These are phyloP conservation scores for Acacia pycnantha DNA, from an alignment of 331 rosid genomes.

Conservation along the genomic window DNA sequence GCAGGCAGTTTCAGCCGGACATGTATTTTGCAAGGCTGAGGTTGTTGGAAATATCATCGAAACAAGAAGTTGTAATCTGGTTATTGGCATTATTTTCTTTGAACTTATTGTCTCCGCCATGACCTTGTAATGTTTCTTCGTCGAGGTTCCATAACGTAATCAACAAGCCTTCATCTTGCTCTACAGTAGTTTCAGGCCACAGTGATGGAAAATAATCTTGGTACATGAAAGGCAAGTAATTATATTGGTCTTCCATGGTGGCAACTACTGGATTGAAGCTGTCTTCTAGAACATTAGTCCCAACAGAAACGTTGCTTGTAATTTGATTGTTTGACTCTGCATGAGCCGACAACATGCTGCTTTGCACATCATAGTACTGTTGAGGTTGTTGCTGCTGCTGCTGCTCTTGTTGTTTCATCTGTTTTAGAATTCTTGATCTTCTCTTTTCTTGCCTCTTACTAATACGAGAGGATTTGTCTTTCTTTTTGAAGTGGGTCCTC, in stretches of 20 bases:
- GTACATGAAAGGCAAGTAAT: background rate
- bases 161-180: constrained; percentile 27
- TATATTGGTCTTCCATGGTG: constrained; percentile 14
- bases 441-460: constrained; percentile 35
- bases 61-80: constrained; percentile 21
- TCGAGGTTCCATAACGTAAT: constrained; percentile 46
- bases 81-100: constrained; percentile 10
- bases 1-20: background rate
- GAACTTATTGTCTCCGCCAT: background rate
- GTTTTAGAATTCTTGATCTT: constrained; percentile 31
- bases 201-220: constrained; percentile 25
- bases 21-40: constrained; percentile 9
- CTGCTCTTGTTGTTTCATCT: constrained; percentile 15
- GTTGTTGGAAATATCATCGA: background rate
- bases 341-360: background rate
- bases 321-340: background rate
- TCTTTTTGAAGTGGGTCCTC: constrained; percentile 74
- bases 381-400: background rate
- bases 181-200: constrained; percentile 23
- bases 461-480: constrained; percentile 28
- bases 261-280: background rate
- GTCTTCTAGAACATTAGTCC: background rate
- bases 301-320: background rate
- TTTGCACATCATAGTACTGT: background rate
- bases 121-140: constrained; percentile 9